Conservation (phyloP, 2,329 filamentous ascomycete species). For the Tolypocladium endophyticum region DNA sequence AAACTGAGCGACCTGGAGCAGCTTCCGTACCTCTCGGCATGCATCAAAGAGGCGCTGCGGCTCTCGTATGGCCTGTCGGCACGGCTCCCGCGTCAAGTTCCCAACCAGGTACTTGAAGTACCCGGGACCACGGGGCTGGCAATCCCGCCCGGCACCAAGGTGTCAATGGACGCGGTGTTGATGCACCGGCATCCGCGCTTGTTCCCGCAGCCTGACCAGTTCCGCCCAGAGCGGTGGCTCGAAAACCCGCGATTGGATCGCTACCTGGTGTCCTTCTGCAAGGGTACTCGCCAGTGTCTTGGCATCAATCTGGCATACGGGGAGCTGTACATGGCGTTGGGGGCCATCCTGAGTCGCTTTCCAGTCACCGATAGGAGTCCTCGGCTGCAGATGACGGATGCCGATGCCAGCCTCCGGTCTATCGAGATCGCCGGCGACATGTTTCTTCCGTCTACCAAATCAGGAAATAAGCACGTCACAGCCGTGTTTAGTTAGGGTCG, state of each 20-base stretch:
- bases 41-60: neutral
- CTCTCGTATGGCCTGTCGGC: neutral
- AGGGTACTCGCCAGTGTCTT: neutral
- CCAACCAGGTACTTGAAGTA: neutral
- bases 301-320: neutral
- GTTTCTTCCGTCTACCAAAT: neutral
- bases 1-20: neutral
- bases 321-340: neutral
- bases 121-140: neutral
- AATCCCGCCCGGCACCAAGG: neutral
- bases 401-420: neutral
- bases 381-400: neutral
- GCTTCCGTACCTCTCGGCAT: neutral
- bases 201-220: neutral
- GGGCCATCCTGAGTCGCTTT: neutral
- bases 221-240: neutral
- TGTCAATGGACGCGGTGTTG: neutral
- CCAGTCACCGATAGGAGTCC: neutral
- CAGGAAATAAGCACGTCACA: neutral
- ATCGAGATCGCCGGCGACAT: neutral
- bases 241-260: neutral
- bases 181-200: neutral
- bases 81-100: neutral
- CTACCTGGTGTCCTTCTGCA: neutral
- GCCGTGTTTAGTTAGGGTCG: neutral